These are phyloP conservation scores for Fomitopsis serialis DNA, from an alignment of 768 basidiomycete species.

Conservation along the genomic window DNA sequence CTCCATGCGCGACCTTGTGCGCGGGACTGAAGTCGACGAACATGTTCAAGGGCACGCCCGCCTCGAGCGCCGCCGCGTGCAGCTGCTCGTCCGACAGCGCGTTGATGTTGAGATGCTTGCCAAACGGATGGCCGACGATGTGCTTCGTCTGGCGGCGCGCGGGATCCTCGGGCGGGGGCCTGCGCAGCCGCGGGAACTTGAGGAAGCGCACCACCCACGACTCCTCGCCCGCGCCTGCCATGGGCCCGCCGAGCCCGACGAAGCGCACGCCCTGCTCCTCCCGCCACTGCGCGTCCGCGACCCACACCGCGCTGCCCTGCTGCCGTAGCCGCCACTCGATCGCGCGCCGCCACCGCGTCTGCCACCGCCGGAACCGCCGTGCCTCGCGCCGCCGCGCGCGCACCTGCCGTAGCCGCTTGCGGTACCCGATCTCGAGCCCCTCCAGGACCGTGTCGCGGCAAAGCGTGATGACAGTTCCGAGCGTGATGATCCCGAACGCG, in stretches of 20 bases:
- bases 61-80: slow-evolving; percentile 61
- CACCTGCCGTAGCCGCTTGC: slow-evolving; percentile 44
- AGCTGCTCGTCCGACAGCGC: slow-evolving; percentile 51
- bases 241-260: slow-evolving; percentile 2
- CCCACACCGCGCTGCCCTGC: slow-evolving; percentile 46
- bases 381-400: slow-evolving; percentile 39
- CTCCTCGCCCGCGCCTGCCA: slow-evolving; percentile 8
- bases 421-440: slow-evolving; percentile 61
- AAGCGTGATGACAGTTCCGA: slow-evolving; percentile 50
- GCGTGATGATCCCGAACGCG: slow-evolving; percentile 53
- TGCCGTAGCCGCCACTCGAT: slow-evolving; percentile 59
- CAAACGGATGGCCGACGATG: slow-evolving; percentile 25
- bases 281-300: slow-evolving; percentile 29
- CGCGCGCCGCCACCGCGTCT: slow-evolving; percentile 52
- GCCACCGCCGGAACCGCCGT: slow-evolving; percentile 38
- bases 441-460: slow-evolving; percentile 72
- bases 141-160: neutral
- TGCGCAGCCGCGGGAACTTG: neutral
- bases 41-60: slow-evolving; percentile 52
- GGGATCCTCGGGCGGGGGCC: neutral
- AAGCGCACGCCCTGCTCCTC: slow-evolving; percentile 7
- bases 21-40: slow-evolving; percentile 26
- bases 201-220: neutral
- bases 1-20: neutral
- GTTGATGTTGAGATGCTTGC: slow-evolving; percentile 59